These are phyloP conservation scores for Cladobotryum protrusum DNA, from an alignment of 2,329 filamentous ascomycete genomes.

Conservation along the genomic window DNA sequence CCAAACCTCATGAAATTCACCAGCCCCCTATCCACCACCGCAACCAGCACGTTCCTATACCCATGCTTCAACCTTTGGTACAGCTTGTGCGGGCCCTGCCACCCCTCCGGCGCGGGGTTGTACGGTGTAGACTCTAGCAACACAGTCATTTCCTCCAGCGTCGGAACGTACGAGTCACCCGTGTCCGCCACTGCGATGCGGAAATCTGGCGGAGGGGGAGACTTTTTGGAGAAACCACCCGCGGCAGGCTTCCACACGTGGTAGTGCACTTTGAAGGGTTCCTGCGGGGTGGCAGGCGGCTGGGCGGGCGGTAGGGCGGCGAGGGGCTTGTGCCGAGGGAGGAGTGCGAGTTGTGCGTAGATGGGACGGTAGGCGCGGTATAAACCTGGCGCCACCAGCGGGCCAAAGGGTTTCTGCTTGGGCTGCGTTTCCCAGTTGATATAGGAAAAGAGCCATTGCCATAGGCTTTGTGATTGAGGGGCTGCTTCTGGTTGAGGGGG, in stretches of 20 bases:
- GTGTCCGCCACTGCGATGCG: constrained; percentile 77
- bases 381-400: constrained; percentile 56
- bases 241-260: constrained; percentile 68
- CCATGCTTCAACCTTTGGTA: constrained; percentile 81
- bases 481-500: constrained; percentile 10
- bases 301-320: constrained; percentile 21
- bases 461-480: constrained; percentile 28
- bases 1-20: constrained; percentile 80
- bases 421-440: constrained; percentile 25
- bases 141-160: constrained; percentile 61
- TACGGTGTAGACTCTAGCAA: constrained; percentile 70
- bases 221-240: constrained; percentile 68
- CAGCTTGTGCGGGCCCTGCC: constrained; percentile 42
- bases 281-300: constrained; percentile 20
- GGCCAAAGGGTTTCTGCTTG: constrained; percentile 39
- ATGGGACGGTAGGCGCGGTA: constrained; percentile 64
- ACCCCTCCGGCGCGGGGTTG: constrained; percentile 45
- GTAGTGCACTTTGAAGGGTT: constrained; percentile 68
- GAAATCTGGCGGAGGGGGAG: constrained; percentile 74
- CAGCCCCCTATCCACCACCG: constrained; percentile 83
- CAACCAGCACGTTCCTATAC: constrained; percentile 74
- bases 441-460: constrained; percentile 50
- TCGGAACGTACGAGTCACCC: constrained; percentile 63
- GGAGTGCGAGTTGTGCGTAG: constrained; percentile 68
- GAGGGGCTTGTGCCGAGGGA: constrained; percentile 60